Evolutionary conservation across 2,329 filamentous ascomycete species (phyloP).

Genomic region (Pestalotiopsis sp.): DNA sequence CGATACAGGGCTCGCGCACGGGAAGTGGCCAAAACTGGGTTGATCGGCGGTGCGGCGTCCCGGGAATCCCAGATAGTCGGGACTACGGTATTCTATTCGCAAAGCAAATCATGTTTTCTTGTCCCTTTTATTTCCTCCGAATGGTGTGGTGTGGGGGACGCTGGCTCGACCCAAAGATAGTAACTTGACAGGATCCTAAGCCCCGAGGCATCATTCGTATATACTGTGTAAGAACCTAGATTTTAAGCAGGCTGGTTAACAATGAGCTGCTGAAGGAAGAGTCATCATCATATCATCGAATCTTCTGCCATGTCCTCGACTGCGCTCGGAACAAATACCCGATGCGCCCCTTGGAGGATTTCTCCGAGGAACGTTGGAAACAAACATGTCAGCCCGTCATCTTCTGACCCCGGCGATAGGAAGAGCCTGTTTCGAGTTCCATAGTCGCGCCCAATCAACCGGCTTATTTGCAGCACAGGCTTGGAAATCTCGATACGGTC

Average conservation of each 20-base stretch:
- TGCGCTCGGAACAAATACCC: background rate
- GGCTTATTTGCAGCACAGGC: background rate
- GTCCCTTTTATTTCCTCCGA: background rate
- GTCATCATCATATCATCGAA: background rate
- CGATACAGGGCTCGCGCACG: too few relatives aligned
- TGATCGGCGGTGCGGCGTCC: background rate
- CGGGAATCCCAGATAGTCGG: slow-evolving; percentile 5
- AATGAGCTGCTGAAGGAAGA: background rate
- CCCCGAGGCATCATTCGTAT: background rate
- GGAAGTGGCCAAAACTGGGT: too few relatives aligned
- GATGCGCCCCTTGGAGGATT: too few relatives aligned
- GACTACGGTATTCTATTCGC: background rate
- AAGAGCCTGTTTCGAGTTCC: background rate
- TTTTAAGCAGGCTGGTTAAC: too few relatives aligned
- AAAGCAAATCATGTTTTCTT: background rate
- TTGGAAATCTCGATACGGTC: background rate
- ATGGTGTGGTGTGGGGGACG: background rate
- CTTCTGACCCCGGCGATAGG: background rate
- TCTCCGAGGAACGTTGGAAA: background rate
- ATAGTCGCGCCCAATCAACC: background rate
- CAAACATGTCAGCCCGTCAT: background rate
- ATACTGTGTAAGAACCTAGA: background rate
- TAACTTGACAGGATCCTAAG: background rate
- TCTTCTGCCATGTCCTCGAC: background rate
- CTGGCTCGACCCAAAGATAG: background rate